Base-by-base conservation (phyloP, 805 yeast species). In the Lipomyces spencermartinsiae region DNA sequence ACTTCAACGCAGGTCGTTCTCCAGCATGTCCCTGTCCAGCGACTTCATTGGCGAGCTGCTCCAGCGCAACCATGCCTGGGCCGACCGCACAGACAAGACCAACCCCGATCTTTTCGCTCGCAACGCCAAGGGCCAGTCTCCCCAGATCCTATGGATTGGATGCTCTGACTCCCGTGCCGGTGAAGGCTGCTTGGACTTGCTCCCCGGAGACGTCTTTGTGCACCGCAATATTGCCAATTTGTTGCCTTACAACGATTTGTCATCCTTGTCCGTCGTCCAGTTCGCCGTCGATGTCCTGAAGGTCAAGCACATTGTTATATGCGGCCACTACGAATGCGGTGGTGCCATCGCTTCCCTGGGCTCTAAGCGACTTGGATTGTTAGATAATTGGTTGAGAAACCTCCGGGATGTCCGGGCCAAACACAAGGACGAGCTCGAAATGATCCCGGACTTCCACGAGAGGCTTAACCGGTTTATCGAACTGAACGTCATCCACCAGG, bases 311-410 rank as follows among this genome's bases (percentile, higher is more conserved):
- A 87, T 93, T 62, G 84, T 93, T 64, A 90, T 93, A 5, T 91
- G 97, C 79, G 98, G 98, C 2, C 98, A 93, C 80, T 90, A 95
- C 39, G 97, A 92, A 78, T 93, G 98, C 83, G 97, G 97, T 61
- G 98, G 97, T 37, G 87, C 92, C 61, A 87, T 91, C 87, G 92
- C 97, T 29, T 87, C 93, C 8, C 80, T 93, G 59, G 83, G 88
- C 1, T 82, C 86, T 66, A 85, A 87, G 74, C 84, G 84, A 73
- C 82, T 88, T 43, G 93, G 93, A 35, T 86, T 85, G 10, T 78
- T 93, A 73, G 92, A 89, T 74, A 87, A 87, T 62, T 90, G 93
- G 93, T 82, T 90, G 65, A 84, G 78, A 82, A 73, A 89, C 84
- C 74, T 88, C 81, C 82, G 89, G 74, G 90, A 88, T 63, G 84